phyloP scores from a whole-genome alignment of 805 yeast genomes.

The Phaffomyces antillensis region DNA sequence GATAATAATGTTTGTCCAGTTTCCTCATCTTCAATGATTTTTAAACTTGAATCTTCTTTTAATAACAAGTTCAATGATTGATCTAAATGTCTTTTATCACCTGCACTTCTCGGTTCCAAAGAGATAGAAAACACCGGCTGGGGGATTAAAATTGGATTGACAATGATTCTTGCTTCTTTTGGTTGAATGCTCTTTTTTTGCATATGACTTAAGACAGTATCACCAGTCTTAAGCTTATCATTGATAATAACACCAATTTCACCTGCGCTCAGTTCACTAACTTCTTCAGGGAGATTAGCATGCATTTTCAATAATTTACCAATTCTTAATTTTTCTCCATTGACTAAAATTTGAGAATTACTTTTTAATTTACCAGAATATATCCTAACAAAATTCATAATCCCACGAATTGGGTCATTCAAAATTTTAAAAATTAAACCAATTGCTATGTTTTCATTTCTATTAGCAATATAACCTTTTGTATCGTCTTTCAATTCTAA shows the following conservation, averaged over 20 bases:
- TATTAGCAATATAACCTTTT: constrained; percentile 45
- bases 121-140: constrained; percentile 89
- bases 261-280: constrained; percentile 57
- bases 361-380: constrained; percentile 72
- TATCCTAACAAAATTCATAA: constrained; percentile 79
- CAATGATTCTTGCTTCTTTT: constrained; percentile 36
- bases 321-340: constrained; percentile 57
- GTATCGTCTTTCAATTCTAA: constrained; percentile 34
- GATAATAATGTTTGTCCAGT: constrained; percentile 82
- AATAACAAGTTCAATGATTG: constrained; percentile 56
- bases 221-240: constrained; percentile 79
- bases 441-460: constrained; percentile 54
- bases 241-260: constrained; percentile 72
- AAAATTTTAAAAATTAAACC: constrained; percentile 90
- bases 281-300: constrained; percentile 79
- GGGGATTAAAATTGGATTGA: constrained; percentile 78
- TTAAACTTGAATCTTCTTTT: constrained; percentile 89
- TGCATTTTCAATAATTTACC: constrained; percentile 75
- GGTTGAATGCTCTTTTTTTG: constrained; percentile 43
- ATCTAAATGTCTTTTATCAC: constrained; percentile 71
- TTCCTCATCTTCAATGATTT: constrained; percentile 68
- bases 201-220: constrained; percentile 67
- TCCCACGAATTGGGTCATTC: constrained; percentile 76
- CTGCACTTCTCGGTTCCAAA: constrained; percentile 75
- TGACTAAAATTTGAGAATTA: constrained; percentile 59